Conservation (phyloP, 139 green algal species). For the Chlorella sp. region DNA sequence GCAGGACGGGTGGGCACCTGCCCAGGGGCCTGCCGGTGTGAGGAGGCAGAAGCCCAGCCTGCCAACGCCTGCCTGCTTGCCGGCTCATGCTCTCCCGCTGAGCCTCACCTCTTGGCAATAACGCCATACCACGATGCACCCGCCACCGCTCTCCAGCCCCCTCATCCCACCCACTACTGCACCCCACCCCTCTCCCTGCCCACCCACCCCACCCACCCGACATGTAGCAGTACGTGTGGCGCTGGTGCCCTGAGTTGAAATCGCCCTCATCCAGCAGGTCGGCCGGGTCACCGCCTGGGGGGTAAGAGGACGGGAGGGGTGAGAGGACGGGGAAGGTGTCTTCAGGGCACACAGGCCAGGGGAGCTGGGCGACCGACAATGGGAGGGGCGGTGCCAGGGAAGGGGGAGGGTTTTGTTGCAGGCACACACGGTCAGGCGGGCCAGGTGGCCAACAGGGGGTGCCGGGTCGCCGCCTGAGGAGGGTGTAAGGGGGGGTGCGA, state of each 20-base stretch:
- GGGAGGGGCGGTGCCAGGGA: no score
- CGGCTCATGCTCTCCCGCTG: no score
- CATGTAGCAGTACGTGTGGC: constrained; percentile 20
- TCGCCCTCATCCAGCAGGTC: constrained; percentile 3
- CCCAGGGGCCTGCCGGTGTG: not conserved
- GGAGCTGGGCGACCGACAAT: no score
- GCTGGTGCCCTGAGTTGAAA: not conserved
- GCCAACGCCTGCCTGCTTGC: no score
- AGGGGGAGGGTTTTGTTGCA: not conserved
- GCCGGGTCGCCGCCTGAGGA: no score
- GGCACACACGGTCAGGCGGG: not conserved
- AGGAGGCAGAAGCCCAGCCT: not conserved
- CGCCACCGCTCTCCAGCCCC: no score
- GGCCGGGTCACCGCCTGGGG: constrained; percentile 26
- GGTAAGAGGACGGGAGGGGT: not conserved
- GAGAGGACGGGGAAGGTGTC: no score
- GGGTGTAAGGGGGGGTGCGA: no score
- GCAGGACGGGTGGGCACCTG: not conserved
- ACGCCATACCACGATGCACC: not conserved
- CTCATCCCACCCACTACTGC: not conserved
- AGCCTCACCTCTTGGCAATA: not conserved
- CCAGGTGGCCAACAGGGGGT: no score
- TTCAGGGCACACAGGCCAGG: no score
- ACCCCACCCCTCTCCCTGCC: no score
- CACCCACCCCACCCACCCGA: not conserved